phyloP scores from a whole-genome alignment of 352 stramenopile genomes.

The Phytophthora boehmeriae region DNA sequence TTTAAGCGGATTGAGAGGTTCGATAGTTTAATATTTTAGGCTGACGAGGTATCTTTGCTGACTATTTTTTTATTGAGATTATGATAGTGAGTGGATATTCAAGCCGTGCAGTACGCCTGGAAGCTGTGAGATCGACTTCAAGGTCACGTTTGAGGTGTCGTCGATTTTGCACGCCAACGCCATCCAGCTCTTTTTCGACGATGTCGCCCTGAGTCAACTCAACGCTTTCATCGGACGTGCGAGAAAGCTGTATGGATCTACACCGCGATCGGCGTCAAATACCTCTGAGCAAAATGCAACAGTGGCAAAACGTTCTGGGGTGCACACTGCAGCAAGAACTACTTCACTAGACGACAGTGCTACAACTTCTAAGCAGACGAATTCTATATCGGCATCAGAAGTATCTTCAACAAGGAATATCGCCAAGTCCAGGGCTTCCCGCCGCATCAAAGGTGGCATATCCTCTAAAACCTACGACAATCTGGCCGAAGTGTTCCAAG shows the following conservation, averaged over 20 bases:
- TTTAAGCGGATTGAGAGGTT: slow-evolving; percentile 90
- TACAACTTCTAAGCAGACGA: neutral
- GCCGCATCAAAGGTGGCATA: slow-evolving; percentile 54
- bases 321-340: slow-evolving; percentile 4
- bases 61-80: neutral
- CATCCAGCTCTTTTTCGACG: slow-evolving; percentile 87
- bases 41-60: neutral
- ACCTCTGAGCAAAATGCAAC: slow-evolving; percentile 1
- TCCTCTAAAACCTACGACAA: slow-evolving; percentile 59
- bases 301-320: neutral
- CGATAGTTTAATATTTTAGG: neutral
- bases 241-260: slow-evolving; percentile 53
- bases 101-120: slow-evolving; percentile 53
- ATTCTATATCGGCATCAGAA: slow-evolving; percentile 1
- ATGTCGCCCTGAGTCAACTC: slow-evolving; percentile 78
- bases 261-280: slow-evolving; percentile 18
- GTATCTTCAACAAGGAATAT: slow-evolving; percentile 14
- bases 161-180: slow-evolving; percentile 83
- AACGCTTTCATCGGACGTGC: slow-evolving; percentile 82
- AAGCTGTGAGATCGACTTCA: slow-evolving; percentile 74
- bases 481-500: slow-evolving; percentile 52
- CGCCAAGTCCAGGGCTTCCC: slow-evolving; percentile 25
- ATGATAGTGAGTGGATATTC: slow-evolving; percentile 73
- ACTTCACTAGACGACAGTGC: neutral
- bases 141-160: slow-evolving; percentile 83